Conservation (phyloP, 1,284 basidiomycete genomes). For the Ganoderma lingzhi region DNA sequence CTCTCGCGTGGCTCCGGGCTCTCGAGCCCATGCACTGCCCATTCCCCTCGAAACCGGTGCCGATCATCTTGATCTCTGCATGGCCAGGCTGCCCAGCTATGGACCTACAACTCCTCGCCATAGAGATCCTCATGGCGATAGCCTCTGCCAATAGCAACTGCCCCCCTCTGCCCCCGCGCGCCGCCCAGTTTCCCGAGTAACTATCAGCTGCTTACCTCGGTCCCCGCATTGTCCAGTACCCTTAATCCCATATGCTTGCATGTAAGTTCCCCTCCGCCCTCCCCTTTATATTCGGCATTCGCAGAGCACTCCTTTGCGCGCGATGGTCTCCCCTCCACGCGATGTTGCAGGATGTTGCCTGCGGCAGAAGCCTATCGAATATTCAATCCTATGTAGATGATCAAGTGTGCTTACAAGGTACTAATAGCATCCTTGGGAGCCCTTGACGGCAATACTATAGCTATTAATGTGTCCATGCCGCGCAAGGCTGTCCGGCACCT, state of each 20-base stretch:
- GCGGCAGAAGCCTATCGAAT: no score
- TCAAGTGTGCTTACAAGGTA: no score
- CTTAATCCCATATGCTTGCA: background rate
- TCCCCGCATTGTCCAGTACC: conserved; percentile 4
- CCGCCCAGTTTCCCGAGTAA: background rate
- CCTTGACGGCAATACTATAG: background rate
- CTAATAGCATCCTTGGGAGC: no score
- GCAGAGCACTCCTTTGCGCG: background rate
- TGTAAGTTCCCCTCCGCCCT: background rate
- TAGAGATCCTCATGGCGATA: conserved; percentile 9
- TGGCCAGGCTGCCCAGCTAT: background rate
- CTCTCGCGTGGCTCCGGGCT: background rate
- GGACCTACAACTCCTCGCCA: conserved; percentile 3
- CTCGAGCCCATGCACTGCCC: background rate
- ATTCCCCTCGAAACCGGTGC: background rate
- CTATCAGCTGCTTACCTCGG: conserved; percentile 5
- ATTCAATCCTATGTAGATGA: no score
- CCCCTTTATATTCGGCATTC: background rate
- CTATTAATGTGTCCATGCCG: conserved; percentile 19
- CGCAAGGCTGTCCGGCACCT: background rate
- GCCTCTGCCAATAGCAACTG: conserved; percentile 1
- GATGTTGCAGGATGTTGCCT: no score
- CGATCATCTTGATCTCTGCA: background rate
- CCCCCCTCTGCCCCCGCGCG: background rate
- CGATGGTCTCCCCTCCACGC: background rate